Conservation (phyloP, 2,329 filamentous ascomycete genomes). For the Celoporthe dispersa region DNA sequence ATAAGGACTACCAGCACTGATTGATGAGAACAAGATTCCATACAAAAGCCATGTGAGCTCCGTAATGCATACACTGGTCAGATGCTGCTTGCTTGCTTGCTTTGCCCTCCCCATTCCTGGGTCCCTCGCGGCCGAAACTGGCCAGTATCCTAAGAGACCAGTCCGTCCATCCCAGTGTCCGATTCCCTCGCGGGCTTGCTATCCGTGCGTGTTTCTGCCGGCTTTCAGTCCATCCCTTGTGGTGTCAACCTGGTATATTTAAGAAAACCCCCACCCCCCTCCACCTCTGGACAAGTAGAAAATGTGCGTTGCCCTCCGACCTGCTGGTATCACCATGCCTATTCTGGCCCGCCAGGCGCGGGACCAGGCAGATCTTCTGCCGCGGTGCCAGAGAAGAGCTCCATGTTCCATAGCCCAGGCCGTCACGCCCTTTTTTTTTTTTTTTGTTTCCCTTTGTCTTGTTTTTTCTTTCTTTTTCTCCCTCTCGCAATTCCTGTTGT, state of each 20-base stretch:
- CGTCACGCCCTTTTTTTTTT: constrained; percentile 18
- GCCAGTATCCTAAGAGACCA: constrained; percentile 16
- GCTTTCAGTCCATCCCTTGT: constrained; percentile 8
- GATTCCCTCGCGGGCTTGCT: constrained; percentile 4
- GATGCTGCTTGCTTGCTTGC: constrained; percentile 22
- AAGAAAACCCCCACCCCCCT: neutral
- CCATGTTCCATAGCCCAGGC: constrained; percentile 24
- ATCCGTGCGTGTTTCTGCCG: constrained; percentile 3
- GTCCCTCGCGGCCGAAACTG: constrained; percentile 11
- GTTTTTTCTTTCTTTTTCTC: constrained; percentile 9
- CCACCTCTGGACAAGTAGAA: constrained; percentile 18
- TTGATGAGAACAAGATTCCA: constrained; percentile 15
- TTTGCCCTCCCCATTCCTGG: neutral
- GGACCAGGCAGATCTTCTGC: constrained; percentile 27
- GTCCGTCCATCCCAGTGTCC: constrained; percentile 9
- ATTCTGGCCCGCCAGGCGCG: constrained; percentile 5
- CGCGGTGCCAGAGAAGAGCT: constrained; percentile 22
- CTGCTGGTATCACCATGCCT: constrained; percentile 21
- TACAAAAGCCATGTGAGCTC: constrained; percentile 24
- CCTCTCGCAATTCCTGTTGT: constrained; percentile 28
- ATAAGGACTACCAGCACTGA: constrained; percentile 22
- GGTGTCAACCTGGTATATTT: constrained; percentile 13
- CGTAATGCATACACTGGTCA: constrained; percentile 25
- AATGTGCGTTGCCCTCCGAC: constrained; percentile 5
- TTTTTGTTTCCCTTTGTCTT: too few species aligned